Percentiles rank a stretch among this genome's conserved stretches.
Evolutionary conservation across 805 yeast genomes (phyloP).

Genomic region (Tetrapisispora taiwanensis): DNA sequence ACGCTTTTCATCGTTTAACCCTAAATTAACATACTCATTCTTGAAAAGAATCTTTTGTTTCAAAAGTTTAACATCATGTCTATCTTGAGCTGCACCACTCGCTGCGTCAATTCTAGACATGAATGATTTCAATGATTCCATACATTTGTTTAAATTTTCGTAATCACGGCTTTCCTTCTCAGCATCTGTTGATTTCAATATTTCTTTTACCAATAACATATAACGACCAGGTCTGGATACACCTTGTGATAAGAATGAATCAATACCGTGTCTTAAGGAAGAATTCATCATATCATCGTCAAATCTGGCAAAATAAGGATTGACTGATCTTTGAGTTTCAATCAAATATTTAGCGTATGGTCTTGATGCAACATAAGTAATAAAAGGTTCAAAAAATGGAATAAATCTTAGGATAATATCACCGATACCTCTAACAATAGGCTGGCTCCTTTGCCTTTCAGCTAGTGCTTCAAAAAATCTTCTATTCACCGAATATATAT

Average conservation of each 20-base stretch:
- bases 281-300: constrained; percentile 81
- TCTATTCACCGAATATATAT: constrained; percentile 73
- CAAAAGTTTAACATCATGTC: constrained; percentile 78
- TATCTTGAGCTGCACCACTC: constrained; percentile 87
- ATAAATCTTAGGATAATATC: constrained; percentile 79
- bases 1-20: constrained; percentile 71
- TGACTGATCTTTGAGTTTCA: constrained; percentile 85
- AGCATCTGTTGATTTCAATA: constrained; percentile 75
- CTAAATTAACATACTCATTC: constrained; percentile 79
- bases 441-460: constrained; percentile 74
- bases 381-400: constrained; percentile 84
- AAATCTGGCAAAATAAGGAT: constrained; percentile 85
- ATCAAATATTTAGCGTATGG: constrained; percentile 92
- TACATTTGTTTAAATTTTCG: constrained; percentile 53
- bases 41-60: constrained; percentile 75
- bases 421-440: constrained; percentile 77
- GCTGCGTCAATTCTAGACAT: constrained; percentile 68
- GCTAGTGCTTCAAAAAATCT: constrained; percentile 83
- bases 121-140: constrained; percentile 63
- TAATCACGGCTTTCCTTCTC: constrained; percentile 46
- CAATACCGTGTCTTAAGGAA: constrained; percentile 49
- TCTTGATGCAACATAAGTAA: constrained; percentile 87
- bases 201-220: constrained; percentile 72
- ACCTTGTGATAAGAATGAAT: constrained; percentile 89
- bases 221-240: constrained; percentile 94